Conservation (phyloP, 1,284 basidiomycete genomes). For the Pyrrhoderma lamaoense region DNA sequence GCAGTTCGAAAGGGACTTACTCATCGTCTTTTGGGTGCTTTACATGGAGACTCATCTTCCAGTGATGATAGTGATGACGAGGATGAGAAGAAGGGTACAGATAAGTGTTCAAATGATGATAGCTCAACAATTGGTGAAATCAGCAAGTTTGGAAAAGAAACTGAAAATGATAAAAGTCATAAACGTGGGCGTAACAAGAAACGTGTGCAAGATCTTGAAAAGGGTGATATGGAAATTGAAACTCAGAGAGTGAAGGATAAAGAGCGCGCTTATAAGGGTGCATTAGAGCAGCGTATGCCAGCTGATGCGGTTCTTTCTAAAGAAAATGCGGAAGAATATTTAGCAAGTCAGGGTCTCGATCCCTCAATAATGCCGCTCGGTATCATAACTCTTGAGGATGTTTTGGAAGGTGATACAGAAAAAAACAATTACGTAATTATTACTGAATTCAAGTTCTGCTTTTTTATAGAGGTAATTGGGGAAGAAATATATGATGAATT, state of each 20-base stretch:
- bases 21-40: slow-evolving; percentile 34
- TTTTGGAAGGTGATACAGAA: slow-evolving; percentile 62
- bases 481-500: slow-evolving; percentile 90
- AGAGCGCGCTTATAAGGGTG: slow-evolving; percentile 32
- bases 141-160: not conserved
- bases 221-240: slow-evolving; percentile 18
- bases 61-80: slow-evolving; percentile 42
- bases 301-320: slow-evolving; percentile 74
- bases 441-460: not conserved
- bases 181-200: not conserved
- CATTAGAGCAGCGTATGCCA: slow-evolving; percentile 71
- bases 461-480: slow-evolving; percentile 65
- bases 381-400: slow-evolving; percentile 90
- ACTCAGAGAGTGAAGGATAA: slow-evolving; percentile 24
- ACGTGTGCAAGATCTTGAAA: slow-evolving; percentile 11
- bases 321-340: slow-evolving; percentile 63
- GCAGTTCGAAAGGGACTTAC: slow-evolving; percentile 67
- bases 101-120: not conserved
- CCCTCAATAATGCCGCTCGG: slow-evolving; percentile 75
- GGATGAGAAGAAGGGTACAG: slow-evolving; percentile 34
- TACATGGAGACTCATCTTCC: slow-evolving; percentile 19
- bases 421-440: slow-evolving; percentile 10
- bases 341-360: slow-evolving; percentile 62
- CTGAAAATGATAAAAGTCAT: not conserved
- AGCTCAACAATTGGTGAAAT: slow-evolving; percentile 1